These are phyloP conservation scores for Hemileccinum hortonii DNA, from an alignment of 1,284 basidiomycete species.

Conservation along the genomic window DNA sequence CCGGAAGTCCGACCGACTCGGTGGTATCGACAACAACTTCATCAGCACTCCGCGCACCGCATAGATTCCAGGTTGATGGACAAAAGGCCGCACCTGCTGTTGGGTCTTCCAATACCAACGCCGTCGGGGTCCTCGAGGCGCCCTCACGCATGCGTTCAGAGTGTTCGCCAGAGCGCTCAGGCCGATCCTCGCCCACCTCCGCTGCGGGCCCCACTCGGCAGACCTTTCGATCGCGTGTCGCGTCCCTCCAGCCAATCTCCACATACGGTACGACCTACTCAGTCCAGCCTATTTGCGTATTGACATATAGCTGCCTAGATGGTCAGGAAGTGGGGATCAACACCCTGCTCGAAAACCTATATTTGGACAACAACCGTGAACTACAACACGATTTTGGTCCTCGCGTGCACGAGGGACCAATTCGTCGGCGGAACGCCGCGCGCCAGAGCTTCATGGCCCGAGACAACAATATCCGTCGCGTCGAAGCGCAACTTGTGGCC, in stretches of 20 bases:
- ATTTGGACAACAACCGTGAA: constrained; percentile 82
- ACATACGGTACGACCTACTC: constrained; percentile 61
- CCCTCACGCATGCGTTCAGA: constrained; percentile 63
- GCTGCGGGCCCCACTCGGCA: constrained; percentile 52
- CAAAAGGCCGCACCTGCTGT: constrained; percentile 84
- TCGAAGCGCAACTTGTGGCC: constrained; percentile 78
- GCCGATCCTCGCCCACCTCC: constrained; percentile 67
- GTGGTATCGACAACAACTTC: constrained; percentile 68
- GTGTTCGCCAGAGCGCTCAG: constrained; percentile 63
- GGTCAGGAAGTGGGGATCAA: constrained; percentile 85
- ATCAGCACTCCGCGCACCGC: constrained; percentile 54
- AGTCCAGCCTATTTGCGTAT: not conserved
- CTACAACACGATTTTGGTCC: constrained; percentile 89
- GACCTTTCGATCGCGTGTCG: constrained; percentile 44
- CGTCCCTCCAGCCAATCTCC: constrained; percentile 58
- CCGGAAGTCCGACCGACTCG: constrained; percentile 72
- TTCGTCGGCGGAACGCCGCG: constrained; percentile 69
- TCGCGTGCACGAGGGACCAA: constrained; percentile 74
- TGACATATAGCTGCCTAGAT: constrained; percentile 46
- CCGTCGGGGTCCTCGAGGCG: constrained; percentile 71
- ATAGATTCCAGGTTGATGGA: constrained; percentile 65
- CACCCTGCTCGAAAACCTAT: constrained; percentile 85
- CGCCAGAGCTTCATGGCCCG: constrained; percentile 63
- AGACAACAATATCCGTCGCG: constrained; percentile 41
- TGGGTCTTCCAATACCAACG: constrained; percentile 76